Conservation (phyloP, 805 yeast species). For the Starmerella vaccinii region DNA sequence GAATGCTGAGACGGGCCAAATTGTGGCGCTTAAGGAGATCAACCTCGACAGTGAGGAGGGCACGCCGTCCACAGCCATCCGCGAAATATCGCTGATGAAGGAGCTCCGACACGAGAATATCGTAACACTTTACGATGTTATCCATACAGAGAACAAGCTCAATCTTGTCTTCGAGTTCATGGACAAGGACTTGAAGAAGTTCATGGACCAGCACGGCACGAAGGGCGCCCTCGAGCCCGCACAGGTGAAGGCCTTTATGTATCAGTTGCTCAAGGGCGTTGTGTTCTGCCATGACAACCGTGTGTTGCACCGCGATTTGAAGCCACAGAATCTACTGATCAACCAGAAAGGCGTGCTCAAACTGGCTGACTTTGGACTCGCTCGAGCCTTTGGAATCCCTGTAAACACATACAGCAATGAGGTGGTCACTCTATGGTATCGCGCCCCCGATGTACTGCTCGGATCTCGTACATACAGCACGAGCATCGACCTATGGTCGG, state of each 20-base stretch:
- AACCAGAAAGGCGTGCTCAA: conserved; percentile 83
- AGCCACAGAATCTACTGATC: conserved; percentile 89
- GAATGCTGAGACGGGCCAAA: conserved; percentile 72
- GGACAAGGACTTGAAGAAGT: conserved; percentile 87
- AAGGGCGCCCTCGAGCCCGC: conserved; percentile 63
- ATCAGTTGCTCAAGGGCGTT: conserved; percentile 81
- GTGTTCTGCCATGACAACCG: conserved; percentile 77
- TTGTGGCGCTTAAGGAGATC: conserved; percentile 92
- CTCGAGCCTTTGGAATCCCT: conserved; percentile 96
- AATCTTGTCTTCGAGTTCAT: conserved; percentile 87
- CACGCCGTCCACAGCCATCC: conserved; percentile 94
- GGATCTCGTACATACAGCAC: conserved; percentile 95
- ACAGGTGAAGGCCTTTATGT: conserved; percentile 84
- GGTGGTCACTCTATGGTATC: conserved; percentile 94
- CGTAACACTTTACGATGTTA: conserved; percentile 85
- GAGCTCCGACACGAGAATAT: conserved; percentile 89
- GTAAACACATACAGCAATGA: conserved; percentile 95
- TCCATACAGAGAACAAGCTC: conserved; percentile 91
- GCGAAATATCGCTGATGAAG: conserved; percentile 92
- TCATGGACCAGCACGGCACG: conserved; percentile 79
- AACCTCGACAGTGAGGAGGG: conserved; percentile 94
- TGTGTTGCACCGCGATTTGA: conserved; percentile 73
- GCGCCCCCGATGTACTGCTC: conserved; percentile 92
- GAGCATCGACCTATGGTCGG: conserved; percentile 96
- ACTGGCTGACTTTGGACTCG: conserved; percentile 92